Evolutionary conservation across 495 filamentous ascomycete genomes (phyloP).

Genomic region (Lophiotrema nucula): DNA sequence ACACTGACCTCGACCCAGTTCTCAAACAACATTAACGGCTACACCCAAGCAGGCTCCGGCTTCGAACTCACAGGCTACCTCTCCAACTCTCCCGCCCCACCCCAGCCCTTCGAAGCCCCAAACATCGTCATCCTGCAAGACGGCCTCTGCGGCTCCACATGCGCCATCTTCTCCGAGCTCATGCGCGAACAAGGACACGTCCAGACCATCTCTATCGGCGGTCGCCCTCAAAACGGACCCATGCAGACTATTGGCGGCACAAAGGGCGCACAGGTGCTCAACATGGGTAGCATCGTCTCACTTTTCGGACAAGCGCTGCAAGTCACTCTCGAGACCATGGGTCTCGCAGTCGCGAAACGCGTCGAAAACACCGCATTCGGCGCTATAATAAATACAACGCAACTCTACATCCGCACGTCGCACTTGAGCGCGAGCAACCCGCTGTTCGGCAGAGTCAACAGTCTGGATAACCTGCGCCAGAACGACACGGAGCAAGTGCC

Average conservation of each 20-base stretch:
- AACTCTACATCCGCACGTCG: constrained; percentile 14
- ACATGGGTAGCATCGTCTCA: neutral
- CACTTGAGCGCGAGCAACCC: neutral
- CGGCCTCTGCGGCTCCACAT: constrained; percentile 26
- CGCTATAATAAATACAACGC: neutral
- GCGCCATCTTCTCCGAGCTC: constrained; percentile 32
- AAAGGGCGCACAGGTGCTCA: constrained; percentile 21
- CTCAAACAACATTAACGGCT: constrained; percentile 7
- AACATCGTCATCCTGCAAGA: constrained; percentile 32
- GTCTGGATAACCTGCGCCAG: constrained; percentile 20
- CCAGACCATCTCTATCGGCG: constrained; percentile 29
- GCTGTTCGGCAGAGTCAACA: constrained; percentile 14
- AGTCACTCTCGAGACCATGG: neutral
- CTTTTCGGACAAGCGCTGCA: neutral
- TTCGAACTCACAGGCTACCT: too few species aligned
- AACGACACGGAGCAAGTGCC: constrained; percentile 16
- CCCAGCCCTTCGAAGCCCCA: constrained; percentile 24
- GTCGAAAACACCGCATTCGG: constrained; percentile 22
- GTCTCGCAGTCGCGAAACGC: neutral
- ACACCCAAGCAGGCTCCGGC: neutral
- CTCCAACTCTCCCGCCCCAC: neutral
- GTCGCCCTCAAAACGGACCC: constrained; percentile 19
- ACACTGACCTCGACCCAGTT: neutral
- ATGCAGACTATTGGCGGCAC: constrained; percentile 29
- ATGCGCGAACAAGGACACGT: constrained; percentile 30